Evolutionary conservation across 2,329 filamentous ascomycete genomes (phyloP), one percentile per base, ranked within the genome.

Genomic region (Thielaviopsis euricoi): DNA sequence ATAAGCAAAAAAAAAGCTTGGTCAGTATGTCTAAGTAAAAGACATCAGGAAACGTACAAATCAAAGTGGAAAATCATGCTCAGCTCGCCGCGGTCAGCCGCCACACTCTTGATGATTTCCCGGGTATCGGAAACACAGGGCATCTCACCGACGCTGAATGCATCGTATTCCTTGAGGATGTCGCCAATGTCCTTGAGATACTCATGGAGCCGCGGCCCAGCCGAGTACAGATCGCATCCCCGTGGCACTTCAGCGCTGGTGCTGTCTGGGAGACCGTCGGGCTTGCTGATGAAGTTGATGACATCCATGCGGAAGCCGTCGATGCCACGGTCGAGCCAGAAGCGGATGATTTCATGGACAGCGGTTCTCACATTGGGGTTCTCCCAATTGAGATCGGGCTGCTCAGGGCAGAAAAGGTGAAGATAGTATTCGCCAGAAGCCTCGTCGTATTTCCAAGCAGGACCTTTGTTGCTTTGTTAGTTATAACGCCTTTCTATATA

Each of bases 311-410:
- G 75, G 71, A 85, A 86, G 3, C 82, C 82, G 59, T 82, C 78
- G 0, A 80, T 77, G 1, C 84, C 85, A 46, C 79, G 78, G 61
- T 86, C 74, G 1, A 89, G 76, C 86, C 86, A 89, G 69, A 89
- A 89, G 22, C 77, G 76, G 74, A 87, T 83, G 22, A 82, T 76
- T 48, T 82, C 74, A 66, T 87, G 83, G 1, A 87, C 81, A 1
- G 82, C 83, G 58, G 77, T 70, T 37, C 84, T 77, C 2, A 86
- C 81, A 0, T 76, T 76, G 0, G 75, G 74, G 64, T 85, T 83
- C 65, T 88, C 83, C 85, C 85, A 89, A 70, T 89, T 89, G 48
- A 90, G 76, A 62, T 89, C 86, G 0, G 86, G 86, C 66, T 89
- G 86, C 62, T 85, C 79, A 4, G 76, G 76, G 49, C 79, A 79